These are phyloP conservation scores for Plasmopara viticola DNA, from an alignment of 352 stramenopile species.

Conservation along the genomic window DNA sequence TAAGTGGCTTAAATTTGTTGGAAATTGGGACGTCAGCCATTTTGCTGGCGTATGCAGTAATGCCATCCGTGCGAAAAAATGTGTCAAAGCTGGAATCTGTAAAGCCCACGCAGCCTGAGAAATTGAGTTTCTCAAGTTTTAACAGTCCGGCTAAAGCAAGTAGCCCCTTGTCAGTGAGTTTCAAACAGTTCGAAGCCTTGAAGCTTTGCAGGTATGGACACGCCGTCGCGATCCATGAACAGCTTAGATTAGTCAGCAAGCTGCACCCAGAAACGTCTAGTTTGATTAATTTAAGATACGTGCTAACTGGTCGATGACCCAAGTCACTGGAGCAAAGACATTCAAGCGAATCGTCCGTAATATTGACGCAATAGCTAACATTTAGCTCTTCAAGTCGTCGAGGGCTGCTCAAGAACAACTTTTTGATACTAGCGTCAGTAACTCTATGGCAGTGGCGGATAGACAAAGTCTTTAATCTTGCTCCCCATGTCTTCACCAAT, in stretches of 20 bases:
- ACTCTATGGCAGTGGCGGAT: conserved; percentile 34
- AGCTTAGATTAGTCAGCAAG: conserved; percentile 45
- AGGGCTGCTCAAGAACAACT: conserved; percentile 41
- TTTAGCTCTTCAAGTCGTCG: conserved; percentile 51
- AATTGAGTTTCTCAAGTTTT: conserved; percentile 45
- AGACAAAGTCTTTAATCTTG: conserved; percentile 34
- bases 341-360: conserved; percentile 56
- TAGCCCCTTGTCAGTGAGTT: conserved; percentile 55
- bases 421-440: conserved; percentile 34
- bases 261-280: conserved; percentile 56
- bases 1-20: conserved; percentile 18
- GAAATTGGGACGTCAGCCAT: neutral
- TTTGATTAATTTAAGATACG: conserved; percentile 35
- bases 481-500: conserved; percentile 32
- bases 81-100: conserved; percentile 37
- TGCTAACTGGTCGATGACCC: conserved; percentile 34
- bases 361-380: conserved; percentile 35
- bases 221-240: conserved; percentile 51
- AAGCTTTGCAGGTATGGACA: conserved; percentile 51
- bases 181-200: conserved; percentile 32
- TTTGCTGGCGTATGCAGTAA: conserved; percentile 9
- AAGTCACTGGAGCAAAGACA: conserved; percentile 49
- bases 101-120: conserved; percentile 42
- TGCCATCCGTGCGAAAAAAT: conserved; percentile 38
- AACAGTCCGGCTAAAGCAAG: conserved; percentile 40